Evolutionary conservation across 192 early-diverging fungal genomes (phyloP).

Genomic region (Gonapodya prolifera): DNA sequence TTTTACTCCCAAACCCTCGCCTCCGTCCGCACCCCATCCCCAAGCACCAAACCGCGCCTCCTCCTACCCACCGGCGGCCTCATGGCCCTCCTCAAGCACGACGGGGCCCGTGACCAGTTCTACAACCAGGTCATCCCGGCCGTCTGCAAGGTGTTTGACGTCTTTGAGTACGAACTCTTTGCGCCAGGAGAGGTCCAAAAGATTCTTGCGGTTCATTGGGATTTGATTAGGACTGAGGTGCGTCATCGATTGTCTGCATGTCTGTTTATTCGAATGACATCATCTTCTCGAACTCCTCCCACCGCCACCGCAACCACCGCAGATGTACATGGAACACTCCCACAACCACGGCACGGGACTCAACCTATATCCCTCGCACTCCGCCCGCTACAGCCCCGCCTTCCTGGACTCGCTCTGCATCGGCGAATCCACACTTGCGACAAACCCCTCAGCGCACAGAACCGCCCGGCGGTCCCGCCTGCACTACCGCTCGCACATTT

Average conservation of each 20-base stretch:
- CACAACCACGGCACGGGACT: neutral
- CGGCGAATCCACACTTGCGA: neutral
- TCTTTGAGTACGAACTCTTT: neutral
- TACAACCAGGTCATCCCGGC: neutral
- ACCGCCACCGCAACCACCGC: neutral
- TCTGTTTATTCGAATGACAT: neutral
- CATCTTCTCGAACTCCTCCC: neutral
- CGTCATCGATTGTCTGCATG: neutral
- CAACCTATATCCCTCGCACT: neutral
- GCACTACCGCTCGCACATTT: neutral
- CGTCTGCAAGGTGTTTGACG: neutral
- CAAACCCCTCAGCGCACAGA: neutral
- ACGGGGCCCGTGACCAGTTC: neutral
- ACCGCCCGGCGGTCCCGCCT: neutral
- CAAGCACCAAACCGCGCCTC: neutral
- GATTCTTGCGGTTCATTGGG: neutral
- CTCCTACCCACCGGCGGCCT: neutral
- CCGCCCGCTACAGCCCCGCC: neutral
- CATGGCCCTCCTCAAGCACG: neutral
- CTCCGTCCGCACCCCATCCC: neutral
- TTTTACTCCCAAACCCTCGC: neutral
- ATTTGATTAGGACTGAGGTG: neutral
- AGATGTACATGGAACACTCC: neutral
- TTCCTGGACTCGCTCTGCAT: neutral
- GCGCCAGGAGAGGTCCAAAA: neutral